Percentiles rank a stretch among this genome's conserved stretches.
These are phyloP conservation scores for Trichoderma atroviride DNA, from an alignment of 2,329 filamentous ascomycete genomes.

Conservation along the genomic window DNA sequence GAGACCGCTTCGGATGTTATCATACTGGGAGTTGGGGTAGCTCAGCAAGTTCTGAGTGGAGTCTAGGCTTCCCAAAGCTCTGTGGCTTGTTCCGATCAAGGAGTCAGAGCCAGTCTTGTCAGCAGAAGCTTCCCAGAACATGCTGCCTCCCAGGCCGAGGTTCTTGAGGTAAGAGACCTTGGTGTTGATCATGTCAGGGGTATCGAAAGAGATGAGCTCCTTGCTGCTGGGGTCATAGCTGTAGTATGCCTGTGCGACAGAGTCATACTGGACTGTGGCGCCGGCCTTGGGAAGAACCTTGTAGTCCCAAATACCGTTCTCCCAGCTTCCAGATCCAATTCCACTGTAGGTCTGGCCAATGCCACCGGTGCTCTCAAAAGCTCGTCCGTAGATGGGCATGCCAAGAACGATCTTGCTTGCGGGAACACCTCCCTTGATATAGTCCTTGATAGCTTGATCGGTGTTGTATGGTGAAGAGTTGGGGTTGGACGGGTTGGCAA, in stretches of 20 bases:
- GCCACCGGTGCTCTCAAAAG: slow-evolving; percentile 55
- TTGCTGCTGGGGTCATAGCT: slow-evolving; percentile 64
- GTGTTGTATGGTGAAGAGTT: slow-evolving; percentile 70
- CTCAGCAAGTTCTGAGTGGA: slow-evolving; percentile 51
- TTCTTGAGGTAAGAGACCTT: slow-evolving; percentile 69
- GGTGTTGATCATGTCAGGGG: slow-evolving; percentile 56
- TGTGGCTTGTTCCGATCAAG: slow-evolving; percentile 57
- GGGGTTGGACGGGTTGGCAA: slow-evolving; percentile 55
- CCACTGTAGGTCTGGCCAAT: slow-evolving; percentile 66
- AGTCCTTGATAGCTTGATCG: slow-evolving; percentile 65
- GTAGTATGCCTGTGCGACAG: slow-evolving; percentile 64
- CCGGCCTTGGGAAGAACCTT: slow-evolving; percentile 70
- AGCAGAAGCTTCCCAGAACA: slow-evolving; percentile 83
- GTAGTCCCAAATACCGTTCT: slow-evolving; percentile 78
- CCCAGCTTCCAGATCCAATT: slow-evolving; percentile 69
- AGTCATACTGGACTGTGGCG: slow-evolving; percentile 61
- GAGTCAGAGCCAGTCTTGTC: slow-evolving; percentile 64
- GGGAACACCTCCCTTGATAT: slow-evolving; percentile 64
- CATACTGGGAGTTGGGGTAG: slow-evolving; percentile 58
- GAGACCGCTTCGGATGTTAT: slow-evolving; percentile 50
- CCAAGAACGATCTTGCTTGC: slow-evolving; percentile 72
- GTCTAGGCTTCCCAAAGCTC: slow-evolving; percentile 48
- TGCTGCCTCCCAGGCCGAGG: slow-evolving; percentile 69
- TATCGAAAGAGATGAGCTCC: slow-evolving; percentile 75
- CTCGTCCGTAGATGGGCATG: slow-evolving; percentile 62